Evolutionary conservation across 1,284 basidiomycete species (phyloP).

Genomic region (Marasmius sp.): DNA sequence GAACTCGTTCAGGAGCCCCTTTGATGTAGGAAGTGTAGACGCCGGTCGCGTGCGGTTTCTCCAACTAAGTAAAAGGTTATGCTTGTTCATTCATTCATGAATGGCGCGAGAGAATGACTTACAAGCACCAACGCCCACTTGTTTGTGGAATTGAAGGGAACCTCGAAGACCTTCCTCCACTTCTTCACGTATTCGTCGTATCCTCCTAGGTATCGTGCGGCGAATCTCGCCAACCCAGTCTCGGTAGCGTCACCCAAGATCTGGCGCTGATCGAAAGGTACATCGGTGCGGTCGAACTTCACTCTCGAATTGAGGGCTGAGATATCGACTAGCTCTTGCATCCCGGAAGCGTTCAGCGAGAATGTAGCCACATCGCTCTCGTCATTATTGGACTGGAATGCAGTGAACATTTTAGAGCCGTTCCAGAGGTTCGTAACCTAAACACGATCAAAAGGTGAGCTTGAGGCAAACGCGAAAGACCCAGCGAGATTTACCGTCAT

Average conservation of each 20-base stretch:
- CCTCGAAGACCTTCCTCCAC: conserved; percentile 60
- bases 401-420: conserved; percentile 56
- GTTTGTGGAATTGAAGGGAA: conserved; percentile 72
- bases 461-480: neutral
- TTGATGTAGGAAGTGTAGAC: conserved; percentile 57
- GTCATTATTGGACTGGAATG: conserved; percentile 73
- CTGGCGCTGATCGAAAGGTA: conserved; percentile 60
- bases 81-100: neutral
- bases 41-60: conserved; percentile 52
- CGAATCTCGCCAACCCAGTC: conserved; percentile 66
- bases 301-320: conserved; percentile 65
- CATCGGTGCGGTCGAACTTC: conserved; percentile 64
- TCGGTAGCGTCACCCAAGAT: conserved; percentile 73
- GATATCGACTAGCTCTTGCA: conserved; percentile 63
- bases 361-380: conserved; percentile 50
- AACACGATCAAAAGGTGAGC: neutral
- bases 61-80: conserved; percentile 34
- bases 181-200: conserved; percentile 55
- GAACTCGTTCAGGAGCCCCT: conserved; percentile 66
- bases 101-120: conserved; percentile 22
- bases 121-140: conserved; percentile 73
- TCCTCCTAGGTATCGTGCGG: conserved; percentile 50
- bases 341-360: conserved; percentile 50
- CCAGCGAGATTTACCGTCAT: conserved; percentile 54
- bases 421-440: conserved; percentile 66